Evolutionary conservation across 768 basidiomycete genomes (phyloP).

Genomic region (Cystofilobasidium capitatum): DNA sequence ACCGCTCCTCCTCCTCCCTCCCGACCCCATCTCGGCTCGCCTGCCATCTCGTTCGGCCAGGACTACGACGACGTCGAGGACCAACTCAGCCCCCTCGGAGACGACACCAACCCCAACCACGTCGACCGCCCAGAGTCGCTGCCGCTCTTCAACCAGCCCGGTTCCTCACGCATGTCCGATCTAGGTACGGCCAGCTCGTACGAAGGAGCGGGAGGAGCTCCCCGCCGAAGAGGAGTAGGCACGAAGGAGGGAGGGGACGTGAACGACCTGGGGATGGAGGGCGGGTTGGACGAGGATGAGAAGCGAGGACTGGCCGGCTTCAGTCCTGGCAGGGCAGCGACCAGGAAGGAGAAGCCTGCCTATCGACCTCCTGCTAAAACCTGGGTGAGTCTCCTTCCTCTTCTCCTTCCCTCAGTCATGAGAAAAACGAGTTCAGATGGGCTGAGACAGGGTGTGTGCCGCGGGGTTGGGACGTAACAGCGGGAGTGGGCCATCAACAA

Average conservation of each 20-base stretch:
- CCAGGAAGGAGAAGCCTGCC: constrained; percentile 17
- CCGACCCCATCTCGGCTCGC: neutral
- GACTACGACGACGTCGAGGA: neutral
- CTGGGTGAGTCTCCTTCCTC: constrained; percentile 17
- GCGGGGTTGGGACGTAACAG: constrained; percentile 24
- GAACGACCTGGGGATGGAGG: neutral
- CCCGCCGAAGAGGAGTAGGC: neutral
- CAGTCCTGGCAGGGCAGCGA: neutral
- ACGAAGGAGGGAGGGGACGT: neutral
- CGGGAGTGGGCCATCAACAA: constrained; percentile 35
- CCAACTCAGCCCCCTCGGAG: too few relatives aligned
- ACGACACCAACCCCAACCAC: neutral
- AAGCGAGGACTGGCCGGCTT: neutral
- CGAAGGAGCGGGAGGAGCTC: neutral
- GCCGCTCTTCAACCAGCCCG: neutral
- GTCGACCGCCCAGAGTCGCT: neutral
- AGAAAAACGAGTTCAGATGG: too few relatives aligned
- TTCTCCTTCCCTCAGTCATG: neutral
- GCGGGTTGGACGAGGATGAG: neutral
- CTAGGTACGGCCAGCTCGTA: neutral
- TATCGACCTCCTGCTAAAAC: constrained; percentile 22
- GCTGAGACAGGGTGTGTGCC: neutral
- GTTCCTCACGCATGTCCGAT: neutral
- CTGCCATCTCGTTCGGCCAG: neutral
- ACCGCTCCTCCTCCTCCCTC: too few relatives aligned